Evolutionary conservation across 352 stramenopile genomes (phyloP).

Genomic region (Thalassiosira sp.): DNA sequence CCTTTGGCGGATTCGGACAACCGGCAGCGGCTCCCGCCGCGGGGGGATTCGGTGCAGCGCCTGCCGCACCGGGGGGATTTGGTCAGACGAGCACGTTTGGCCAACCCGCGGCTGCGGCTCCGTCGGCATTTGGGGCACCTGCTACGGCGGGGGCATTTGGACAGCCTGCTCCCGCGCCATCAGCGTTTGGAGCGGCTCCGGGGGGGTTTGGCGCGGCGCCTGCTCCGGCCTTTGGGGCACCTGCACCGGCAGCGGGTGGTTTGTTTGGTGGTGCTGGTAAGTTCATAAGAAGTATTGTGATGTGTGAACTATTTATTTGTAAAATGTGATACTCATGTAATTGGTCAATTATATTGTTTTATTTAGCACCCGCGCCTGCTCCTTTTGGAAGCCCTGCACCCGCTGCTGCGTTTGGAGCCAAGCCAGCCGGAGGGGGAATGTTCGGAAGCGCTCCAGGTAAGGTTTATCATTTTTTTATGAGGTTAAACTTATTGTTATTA

Average conservation of each 20-base stretch:
- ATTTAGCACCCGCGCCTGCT: constrained; percentile 53
- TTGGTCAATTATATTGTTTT: constrained; percentile 32
- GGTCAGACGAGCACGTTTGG: constrained; percentile 3
- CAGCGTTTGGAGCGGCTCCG: constrained; percentile 32
- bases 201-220: constrained; percentile 46
- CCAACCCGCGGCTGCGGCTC: constrained; percentile 21
- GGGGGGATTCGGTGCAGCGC: constrained; percentile 51
- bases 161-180: constrained; percentile 24
- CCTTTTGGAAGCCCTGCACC: constrained; percentile 42
- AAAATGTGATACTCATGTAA: not conserved
- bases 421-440: constrained; percentile 13
- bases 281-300: constrained; percentile 12
- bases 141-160: constrained; percentile 32
- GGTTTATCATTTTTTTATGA: not conserved
- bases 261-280: constrained; percentile 34
- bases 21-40: constrained; percentile 23
- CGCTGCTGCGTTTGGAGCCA: constrained; percentile 10
- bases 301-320: constrained; percentile 8
- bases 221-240: constrained; percentile 28
- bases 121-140: constrained; percentile 37
- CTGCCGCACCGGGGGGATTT: constrained; percentile 37
- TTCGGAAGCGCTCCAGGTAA: constrained; percentile 15
- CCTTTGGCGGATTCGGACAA: constrained; percentile 39
- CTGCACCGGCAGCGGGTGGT: constrained; percentile 17
- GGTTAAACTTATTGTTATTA: not conserved